Base-by-base conservation (phyloP, 495 filamentous ascomycete species). In the Aspergillus heteromorphus region DNA sequence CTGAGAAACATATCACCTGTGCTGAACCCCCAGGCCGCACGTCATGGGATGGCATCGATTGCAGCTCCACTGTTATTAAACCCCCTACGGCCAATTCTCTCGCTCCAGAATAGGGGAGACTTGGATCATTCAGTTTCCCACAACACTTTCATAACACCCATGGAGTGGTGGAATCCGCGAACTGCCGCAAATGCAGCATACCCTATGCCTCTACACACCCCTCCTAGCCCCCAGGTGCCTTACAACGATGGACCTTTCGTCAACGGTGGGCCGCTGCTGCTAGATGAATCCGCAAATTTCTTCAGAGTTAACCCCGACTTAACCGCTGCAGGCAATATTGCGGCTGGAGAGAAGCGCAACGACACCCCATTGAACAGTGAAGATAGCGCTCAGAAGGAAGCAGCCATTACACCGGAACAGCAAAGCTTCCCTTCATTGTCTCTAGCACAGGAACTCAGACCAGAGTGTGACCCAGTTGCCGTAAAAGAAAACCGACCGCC, bases 231-330 rank as follows among this genome's bases (percentile, higher is more conserved):
- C 27, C 20, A 27, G 11, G n/a, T 34, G 0, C 34, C 38, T n/a
- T 63, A 63, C 25, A 38, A 47, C 13, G 56, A 63, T 40, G 60
- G 60, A 3, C 60, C 60, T 14, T 63, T 63, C 45, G 45, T 49
- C 2, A 59, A 40, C 27, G 29, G 19, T 14, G 40, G 40, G n/a
- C 18, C 27, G 16, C 11, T 36, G 7, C 8, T 29, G 23, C 45
- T 16, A 21, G 20, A 20, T 20, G 11, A 30, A 4, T 17, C 7
- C 34, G n/a, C 34, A 3, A 45, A 4, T 48, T 21, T 30, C n/a
- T 45, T 6, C 47, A 36, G 30, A 6, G 1, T 6, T 18, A 41
- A 17, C 27, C 11, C n/a, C 11, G 34, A n/a, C 11, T 38, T n/a
- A n/a, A n/a, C n/a, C 34, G 11, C 34, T 38, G 10, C 1, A 1